Conservation (phyloP, 2,329 filamentous ascomycete species). For the Dothideomycetes sp. region DNA sequence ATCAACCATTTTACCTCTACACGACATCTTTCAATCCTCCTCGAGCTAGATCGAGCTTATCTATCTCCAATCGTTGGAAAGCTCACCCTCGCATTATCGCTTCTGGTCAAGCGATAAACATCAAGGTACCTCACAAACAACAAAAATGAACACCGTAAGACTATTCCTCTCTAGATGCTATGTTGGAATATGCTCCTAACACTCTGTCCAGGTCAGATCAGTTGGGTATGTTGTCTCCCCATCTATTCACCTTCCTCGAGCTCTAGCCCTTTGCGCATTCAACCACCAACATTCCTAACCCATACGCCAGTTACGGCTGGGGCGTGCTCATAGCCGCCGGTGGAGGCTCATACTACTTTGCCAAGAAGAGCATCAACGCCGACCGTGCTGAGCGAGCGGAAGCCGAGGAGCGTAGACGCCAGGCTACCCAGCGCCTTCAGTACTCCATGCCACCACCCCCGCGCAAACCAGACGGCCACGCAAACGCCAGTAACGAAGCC, state of each 20-base stretch:
- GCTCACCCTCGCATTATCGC: too few relatives aligned
- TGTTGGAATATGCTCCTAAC: constrained; percentile 1
- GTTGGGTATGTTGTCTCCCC: constrained; percentile 9
- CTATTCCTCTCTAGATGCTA: not conserved
- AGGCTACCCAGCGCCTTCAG: constrained; percentile 10
- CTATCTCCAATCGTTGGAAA: too few relatives aligned
- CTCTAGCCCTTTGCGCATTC: not conserved
- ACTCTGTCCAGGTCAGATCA: constrained; percentile 8
- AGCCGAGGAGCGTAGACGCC: constrained; percentile 51
- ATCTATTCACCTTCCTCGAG: not conserved
- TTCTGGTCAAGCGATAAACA: too few relatives aligned
- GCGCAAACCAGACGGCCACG: constrained; percentile 15
- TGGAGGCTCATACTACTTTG: constrained; percentile 88
- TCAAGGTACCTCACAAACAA: constrained; percentile 1
- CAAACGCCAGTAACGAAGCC: constrained; percentile 62
- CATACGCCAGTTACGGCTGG: constrained; percentile 66
- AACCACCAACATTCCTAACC: constrained; percentile 1
- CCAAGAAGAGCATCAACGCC: constrained; percentile 87
- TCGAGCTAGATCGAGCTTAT: not conserved
- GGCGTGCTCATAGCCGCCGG: constrained; percentile 79
- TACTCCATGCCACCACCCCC: constrained; percentile 5
- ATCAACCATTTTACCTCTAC: not conserved
- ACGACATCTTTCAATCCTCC: not conserved
- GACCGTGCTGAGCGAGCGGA: constrained; percentile 66
- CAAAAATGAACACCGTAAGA: constrained; percentile 18